Percentiles rank a stretch among this genome's conserved stretches.
phyloP scores from a whole-genome alignment of 2,329 filamentous ascomycete species.

The Tolypocladium sp. region DNA sequence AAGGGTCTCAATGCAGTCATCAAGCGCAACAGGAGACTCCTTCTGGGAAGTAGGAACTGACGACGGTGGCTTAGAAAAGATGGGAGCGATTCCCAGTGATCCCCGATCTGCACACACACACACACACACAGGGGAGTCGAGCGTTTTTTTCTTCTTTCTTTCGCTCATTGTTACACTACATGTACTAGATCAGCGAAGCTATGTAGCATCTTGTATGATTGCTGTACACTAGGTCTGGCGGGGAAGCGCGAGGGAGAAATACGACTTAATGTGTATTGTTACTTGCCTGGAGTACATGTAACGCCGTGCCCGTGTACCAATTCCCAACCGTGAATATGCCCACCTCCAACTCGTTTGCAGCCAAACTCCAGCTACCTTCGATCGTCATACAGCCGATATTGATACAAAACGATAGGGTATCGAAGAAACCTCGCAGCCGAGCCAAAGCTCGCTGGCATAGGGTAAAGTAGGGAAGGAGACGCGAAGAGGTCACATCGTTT shows the following conservation, averaged over 20 bases:
- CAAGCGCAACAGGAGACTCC: constrained; percentile 47
- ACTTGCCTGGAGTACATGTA: background rate
- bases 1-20: constrained; percentile 51
- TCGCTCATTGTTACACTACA: background rate
- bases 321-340: background rate
- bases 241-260: background rate
- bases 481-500: background rate
- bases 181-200: background rate
- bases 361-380: background rate
- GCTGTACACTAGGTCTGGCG: background rate
- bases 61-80: background rate
- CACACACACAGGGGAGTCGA: background rate
- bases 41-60: constrained; percentile 28
- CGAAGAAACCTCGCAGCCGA: background rate
- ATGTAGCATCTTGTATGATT: background rate
- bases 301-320: background rate
- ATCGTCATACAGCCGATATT: background rate
- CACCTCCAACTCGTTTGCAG: background rate
- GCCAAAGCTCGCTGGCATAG: background rate
- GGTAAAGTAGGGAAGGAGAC: too few species aligned
- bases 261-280: background rate
- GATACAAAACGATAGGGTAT: background rate
- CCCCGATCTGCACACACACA: background rate
- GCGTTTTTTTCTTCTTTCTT: background rate
- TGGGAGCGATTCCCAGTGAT: background rate